These are phyloP conservation scores for Chenopodium quinoa DNA, from an alignment of 148 eudicot genomes.

Conservation along the genomic window DNA sequence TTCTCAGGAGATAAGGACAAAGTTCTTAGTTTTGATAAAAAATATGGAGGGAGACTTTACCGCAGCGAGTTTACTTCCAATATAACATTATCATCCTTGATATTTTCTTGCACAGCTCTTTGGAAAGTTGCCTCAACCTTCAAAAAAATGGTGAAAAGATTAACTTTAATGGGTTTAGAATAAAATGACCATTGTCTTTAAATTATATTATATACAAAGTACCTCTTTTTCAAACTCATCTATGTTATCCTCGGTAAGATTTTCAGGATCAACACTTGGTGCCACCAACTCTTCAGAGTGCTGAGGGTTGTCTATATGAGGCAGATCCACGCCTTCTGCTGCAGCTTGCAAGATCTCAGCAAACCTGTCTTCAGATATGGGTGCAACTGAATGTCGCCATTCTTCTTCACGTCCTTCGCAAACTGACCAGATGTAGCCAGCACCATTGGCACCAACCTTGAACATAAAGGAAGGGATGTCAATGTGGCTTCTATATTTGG, in stretches of 20 bases:
- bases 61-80: constrained; percentile 87
- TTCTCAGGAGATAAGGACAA: background rate
- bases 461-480: constrained; percentile 2
- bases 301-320: constrained; percentile 46
- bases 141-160: constrained; percentile 8
- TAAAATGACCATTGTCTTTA: background rate
- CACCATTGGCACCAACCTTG: constrained; percentile 89
- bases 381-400: constrained; percentile 90
- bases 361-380: constrained; percentile 75
- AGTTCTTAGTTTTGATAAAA: background rate
- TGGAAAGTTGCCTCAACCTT: constrained; percentile 93
- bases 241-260: constrained; percentile 45
- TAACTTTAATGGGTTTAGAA: constrained; percentile 11
- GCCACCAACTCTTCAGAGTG: constrained; percentile 69
- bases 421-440: constrained; percentile 81
- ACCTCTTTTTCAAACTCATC: constrained; percentile 96
- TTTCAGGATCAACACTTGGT: constrained; percentile 47
- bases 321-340: constrained; percentile 51
- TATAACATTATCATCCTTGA: constrained; percentile 67
- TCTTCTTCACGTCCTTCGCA: constrained; percentile 80
- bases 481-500: background rate
- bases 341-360: constrained; percentile 47
- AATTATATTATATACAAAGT: background rate
- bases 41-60: constrained; percentile 35
- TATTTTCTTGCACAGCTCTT: constrained; percentile 76